Evolutionary conservation across 2,329 filamentous ascomycete genomes (phyloP).

Genomic region (Aureobasidium sp.): DNA sequence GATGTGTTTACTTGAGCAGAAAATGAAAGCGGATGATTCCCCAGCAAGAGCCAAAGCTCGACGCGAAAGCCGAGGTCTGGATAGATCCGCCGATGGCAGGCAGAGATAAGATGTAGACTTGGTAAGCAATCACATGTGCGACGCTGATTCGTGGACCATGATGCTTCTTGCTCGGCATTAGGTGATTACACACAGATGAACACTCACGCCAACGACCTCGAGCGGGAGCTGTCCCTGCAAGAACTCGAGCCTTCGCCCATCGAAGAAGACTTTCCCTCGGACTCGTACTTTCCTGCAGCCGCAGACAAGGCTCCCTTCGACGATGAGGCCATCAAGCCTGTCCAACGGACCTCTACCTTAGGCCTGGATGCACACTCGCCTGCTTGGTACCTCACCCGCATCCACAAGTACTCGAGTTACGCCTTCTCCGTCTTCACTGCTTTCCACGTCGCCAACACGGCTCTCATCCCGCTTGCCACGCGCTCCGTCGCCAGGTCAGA

Average conservation of each 20-base stretch:
- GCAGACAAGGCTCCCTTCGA: constrained; percentile 15
- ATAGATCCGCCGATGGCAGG: constrained; percentile 1
- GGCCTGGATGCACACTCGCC: constrained; percentile 62
- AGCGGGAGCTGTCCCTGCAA: constrained; percentile 43
- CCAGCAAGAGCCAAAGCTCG: background rate
- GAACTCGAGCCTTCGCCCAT: constrained; percentile 81
- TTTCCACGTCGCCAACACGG: constrained; percentile 75
- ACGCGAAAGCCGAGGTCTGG: background rate
- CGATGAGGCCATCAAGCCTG: constrained; percentile 25
- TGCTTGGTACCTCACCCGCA: constrained; percentile 67
- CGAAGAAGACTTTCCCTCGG: constrained; percentile 43
- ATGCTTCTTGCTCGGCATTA: background rate
- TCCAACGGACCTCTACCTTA: constrained; percentile 34
- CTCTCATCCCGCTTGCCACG: constrained; percentile 69
- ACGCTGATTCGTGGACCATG: constrained; percentile 1
- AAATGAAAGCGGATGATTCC: background rate
- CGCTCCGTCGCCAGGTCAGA: constrained; percentile 69
- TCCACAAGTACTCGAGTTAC: constrained; percentile 88
- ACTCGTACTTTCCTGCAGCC: constrained; percentile 37
- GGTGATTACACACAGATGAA: background rate
- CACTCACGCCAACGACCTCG: constrained; percentile 16
- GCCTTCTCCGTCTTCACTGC: constrained; percentile 69
- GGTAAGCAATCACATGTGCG: constrained; percentile 9
- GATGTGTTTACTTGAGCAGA: background rate
- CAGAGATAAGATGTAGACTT: background rate